Percentiles rank a stretch among this genome's conserved stretches.
Evolutionary conservation across 805 yeast species (phyloP).

Genomic region (Teunomyces kruisii): DNA sequence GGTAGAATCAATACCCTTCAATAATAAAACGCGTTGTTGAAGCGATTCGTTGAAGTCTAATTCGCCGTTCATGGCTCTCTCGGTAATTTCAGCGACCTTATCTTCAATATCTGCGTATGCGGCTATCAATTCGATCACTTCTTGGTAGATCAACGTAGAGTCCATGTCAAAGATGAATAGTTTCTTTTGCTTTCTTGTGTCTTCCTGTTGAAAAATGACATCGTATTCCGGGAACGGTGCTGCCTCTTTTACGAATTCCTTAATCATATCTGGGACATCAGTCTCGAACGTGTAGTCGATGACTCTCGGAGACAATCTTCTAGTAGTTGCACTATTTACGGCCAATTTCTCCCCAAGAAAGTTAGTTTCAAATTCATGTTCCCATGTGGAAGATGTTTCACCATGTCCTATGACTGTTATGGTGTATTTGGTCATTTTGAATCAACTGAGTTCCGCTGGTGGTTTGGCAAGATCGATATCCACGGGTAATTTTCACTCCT

Average conservation of each 20-base stretch:
- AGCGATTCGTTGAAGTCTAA: conserved; percentile 85
- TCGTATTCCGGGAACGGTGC: conserved; percentile 19
- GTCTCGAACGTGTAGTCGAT: conserved; percentile 18
- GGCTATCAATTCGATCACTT: conserved; percentile 94
- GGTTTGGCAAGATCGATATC: neutral
- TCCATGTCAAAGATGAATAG: conserved; percentile 96
- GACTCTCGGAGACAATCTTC: conserved; percentile 21
- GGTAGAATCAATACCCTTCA: conserved; percentile 75
- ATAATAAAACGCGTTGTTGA: conserved; percentile 68
- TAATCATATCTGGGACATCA: conserved; percentile 9
- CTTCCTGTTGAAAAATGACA: conserved; percentile 29
- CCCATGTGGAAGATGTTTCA: neutral
- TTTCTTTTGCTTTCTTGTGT: conserved; percentile 37
- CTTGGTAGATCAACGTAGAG: conserved; percentile 92
- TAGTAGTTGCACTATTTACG: neutral
- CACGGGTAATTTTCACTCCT: conserved; percentile 1
- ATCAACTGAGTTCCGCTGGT: no score
- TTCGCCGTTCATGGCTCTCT: conserved; percentile 96
- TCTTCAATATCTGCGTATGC: conserved; percentile 89
- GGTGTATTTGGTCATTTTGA: neutral
- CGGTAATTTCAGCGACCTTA: conserved; percentile 85
- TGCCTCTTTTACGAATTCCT: conserved; percentile 5
- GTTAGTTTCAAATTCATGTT: neutral
- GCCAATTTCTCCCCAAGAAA: neutral
- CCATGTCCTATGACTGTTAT: neutral